Conservation (phyloP, 495 filamentous ascomycete species). For the Evansstolkia leycettana region DNA sequence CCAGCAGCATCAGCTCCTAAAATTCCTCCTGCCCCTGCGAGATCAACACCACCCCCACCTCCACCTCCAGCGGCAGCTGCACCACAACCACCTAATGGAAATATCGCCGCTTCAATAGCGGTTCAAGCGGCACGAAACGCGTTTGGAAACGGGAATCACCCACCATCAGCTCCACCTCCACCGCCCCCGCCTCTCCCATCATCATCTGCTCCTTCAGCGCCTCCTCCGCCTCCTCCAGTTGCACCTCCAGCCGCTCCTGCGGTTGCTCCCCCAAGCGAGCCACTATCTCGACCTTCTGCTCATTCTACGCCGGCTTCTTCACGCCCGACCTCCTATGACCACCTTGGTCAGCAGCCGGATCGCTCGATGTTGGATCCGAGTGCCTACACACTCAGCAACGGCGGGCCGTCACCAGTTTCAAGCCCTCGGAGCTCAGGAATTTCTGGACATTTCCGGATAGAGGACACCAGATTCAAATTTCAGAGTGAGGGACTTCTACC, state of each 20-base stretch:
- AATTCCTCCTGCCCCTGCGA: conserved; percentile 23
- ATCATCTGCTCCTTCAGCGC: conserved; percentile 33
- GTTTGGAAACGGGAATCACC: conserved; percentile 33
- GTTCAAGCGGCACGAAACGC: conserved; percentile 37
- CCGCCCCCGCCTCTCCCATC: conserved; percentile 42
- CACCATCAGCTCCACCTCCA: conserved; percentile 38
- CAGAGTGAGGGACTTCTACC: conserved; percentile 70
- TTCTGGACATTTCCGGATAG: conserved; percentile 43
- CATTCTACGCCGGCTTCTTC: conserved; percentile 35
- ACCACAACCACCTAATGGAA: conserved; percentile 27
- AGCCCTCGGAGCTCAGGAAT: conserved; percentile 17
- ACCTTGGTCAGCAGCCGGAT: conserved; percentile 25
- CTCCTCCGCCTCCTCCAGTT: conserved; percentile 27
- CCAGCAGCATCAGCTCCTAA: conserved; percentile 28
- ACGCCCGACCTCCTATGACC: conserved; percentile 20
- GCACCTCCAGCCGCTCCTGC: conserved; percentile 33
- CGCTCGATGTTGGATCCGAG: conserved; percentile 60
- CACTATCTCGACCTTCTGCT: conserved; percentile 39
- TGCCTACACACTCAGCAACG: conserved; percentile 61
- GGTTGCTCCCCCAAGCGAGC: conserved; percentile 29
- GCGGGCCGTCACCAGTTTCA: conserved; percentile 24
- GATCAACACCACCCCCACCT: conserved; percentile 29
- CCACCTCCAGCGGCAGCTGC: conserved; percentile 28
- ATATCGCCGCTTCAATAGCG: conserved; percentile 23
- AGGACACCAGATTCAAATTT: conserved; percentile 81